Evolutionary conservation across 1,139 yeast species (phyloP).

Genomic region (Ogataea hybrid): DNA sequence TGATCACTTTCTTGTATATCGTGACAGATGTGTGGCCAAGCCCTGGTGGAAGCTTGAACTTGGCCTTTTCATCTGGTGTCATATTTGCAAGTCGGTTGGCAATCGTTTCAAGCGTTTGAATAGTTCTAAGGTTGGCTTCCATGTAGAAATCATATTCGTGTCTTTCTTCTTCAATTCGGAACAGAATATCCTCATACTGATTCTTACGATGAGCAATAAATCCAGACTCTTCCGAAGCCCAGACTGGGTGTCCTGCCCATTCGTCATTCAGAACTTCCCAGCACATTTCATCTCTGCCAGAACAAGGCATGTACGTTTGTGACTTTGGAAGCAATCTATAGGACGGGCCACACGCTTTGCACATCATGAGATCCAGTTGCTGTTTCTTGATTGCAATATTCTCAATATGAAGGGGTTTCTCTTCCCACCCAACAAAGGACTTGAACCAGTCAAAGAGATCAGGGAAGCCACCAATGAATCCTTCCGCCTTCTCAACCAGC

Average conservation of each 20-base stretch:
- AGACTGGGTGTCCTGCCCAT: conserved; percentile 99
- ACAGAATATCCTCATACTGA: conserved; percentile 93
- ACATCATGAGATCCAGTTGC: conserved; percentile 80
- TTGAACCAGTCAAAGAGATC: conserved; percentile 92
- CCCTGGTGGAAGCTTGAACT: conserved; percentile 87
- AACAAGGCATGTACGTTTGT: conserved; percentile 96
- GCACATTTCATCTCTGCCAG: conserved; percentile 98
- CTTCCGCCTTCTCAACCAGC: conserved; percentile 79
- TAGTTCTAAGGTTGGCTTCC: conserved; percentile 92
- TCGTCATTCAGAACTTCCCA: conserved; percentile 98
- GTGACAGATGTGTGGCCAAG: conserved; percentile 89
- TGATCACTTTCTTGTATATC: conserved; percentile 87
- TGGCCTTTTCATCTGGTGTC: conserved; percentile 85
- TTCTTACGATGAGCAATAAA: conserved; percentile 97
- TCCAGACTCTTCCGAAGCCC: conserved; percentile 99
- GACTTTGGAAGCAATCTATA: conserved; percentile 91
- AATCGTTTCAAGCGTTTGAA: conserved; percentile 92
- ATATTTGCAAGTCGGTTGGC: conserved; percentile 92
- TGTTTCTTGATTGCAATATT: conserved; percentile 87
- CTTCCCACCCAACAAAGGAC: conserved; percentile 84
- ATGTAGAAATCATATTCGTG: conserved; percentile 94
- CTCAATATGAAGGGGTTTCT: conserved; percentile 75
- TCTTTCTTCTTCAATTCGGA: conserved; percentile 95
- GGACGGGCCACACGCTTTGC: conserved; percentile 90
- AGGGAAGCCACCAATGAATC: conserved; percentile 75